phyloP scores from a whole-genome alignment of 352 stramenopile species.

The Globisporangium okanoganense region DNA sequence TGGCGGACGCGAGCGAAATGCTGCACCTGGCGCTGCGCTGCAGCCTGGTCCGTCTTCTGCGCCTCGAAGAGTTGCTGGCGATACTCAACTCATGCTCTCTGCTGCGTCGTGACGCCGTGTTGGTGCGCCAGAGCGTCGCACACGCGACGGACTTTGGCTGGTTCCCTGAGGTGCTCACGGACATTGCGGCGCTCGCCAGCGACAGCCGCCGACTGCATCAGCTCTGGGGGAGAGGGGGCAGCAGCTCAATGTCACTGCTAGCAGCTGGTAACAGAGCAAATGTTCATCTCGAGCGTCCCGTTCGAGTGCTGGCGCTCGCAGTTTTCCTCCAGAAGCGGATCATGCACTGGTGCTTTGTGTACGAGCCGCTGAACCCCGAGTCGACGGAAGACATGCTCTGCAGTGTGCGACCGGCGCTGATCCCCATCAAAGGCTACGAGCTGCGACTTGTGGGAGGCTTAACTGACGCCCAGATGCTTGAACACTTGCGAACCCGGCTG shows the following conservation, averaged over 20 bases:
- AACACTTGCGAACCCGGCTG: not conserved
- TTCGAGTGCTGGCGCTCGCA: slow-evolving; percentile 12
- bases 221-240: not conserved
- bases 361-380: slow-evolving; percentile 4
- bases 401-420: slow-evolving; percentile 8
- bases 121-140: not conserved
- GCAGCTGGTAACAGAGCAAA: not conserved
- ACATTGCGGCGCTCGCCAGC: slow-evolving; percentile 3
- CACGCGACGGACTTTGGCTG: not conserved
- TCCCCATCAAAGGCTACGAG: slow-evolving; percentile 2
- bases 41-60: not conserved
- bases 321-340: slow-evolving; percentile 21
- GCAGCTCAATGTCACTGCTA: not conserved
- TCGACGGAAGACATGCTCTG: not conserved
- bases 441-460: not conserved
- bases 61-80: slow-evolving; percentile 4
- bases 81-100: not conserved
- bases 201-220: slow-evolving; percentile 2
- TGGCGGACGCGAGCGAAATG: not conserved
- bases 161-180: slow-evolving; percentile 7
- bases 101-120: not conserved
- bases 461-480: not conserved
- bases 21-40: slow-evolving; percentile 4
- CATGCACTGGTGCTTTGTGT: slow-evolving; percentile 22
- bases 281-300: not conserved